Base-by-base conservation (phyloP, 768 basidiomycete species). In the Boletus rubropictus region DNA sequence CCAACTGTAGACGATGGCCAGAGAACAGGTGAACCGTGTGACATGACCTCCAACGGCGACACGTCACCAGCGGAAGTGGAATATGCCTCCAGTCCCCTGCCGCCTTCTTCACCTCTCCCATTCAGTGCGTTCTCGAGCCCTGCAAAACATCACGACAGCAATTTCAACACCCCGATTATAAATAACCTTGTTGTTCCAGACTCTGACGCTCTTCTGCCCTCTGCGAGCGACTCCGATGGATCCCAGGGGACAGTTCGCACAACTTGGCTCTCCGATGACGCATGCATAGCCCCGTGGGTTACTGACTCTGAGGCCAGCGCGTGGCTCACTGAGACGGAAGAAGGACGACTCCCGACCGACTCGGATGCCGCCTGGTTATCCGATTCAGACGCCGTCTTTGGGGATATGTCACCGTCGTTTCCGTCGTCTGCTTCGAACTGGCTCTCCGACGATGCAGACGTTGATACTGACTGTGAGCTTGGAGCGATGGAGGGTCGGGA, bases 71-170 rank as follows among this genome's bases (percentile, higher is more conserved):
- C 69, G 4, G 67, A 53, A 33, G 47, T 42, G 5, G 57, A 49
- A 20, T 50, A 50, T 14, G 50, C 50, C 70, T 74, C 77, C 69
- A 69, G 69, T 39, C 77, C 77, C 14, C 66, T 83, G 2, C 80
- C 81, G 18, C 80, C 82, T 15, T 81, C 82, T 7, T 82, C 82
- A 10, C 80, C 81, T 5, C 78, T 71, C 10, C 78, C 76, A 7
- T 71, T 70, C 14, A 83, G 81, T 55, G 79, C 80, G 6, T 50
- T 67, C 48, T 67, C 62, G 20, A 63, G 62, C 33, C 59, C 62
- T 14, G 21, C 21, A 20, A 59, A 49, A 15, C 27, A 14, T 9
- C 18, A 31, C 17, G 31, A 51, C 20, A 27, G 38, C 21, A 12
- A 31, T n/a, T 24, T 31, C 20, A 35, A 51, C 25, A 32, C 18